A percentile compares a stretch with the other conserved stretches of the same genome.
These are phyloP conservation scores for Rostrohypoxylon terebratum DNA, from an alignment of 495 filamentous ascomycete species.

Conservation along the genomic window DNA sequence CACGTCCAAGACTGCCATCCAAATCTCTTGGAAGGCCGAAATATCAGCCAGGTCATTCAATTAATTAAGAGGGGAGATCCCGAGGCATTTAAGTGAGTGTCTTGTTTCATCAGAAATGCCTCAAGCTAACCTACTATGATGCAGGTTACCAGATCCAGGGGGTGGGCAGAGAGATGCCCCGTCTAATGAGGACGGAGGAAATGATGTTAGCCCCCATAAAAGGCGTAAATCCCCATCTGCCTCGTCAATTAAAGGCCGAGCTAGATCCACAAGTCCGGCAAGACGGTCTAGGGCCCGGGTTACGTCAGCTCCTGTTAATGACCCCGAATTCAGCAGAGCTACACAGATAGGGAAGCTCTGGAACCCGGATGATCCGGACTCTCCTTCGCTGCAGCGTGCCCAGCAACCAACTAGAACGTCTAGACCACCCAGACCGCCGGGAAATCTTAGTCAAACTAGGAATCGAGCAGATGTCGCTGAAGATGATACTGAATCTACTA, in stretches of 20 bases:
- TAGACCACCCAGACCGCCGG: slow-evolving; percentile 13
- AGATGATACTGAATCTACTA: slow-evolving; percentile 36
- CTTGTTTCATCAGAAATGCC: neutral
- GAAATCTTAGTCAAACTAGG: slow-evolving; percentile 17
- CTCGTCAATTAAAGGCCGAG: slow-evolving; percentile 18
- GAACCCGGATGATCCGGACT: slow-evolving; percentile 48
- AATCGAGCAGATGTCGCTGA: slow-evolving; percentile 32
- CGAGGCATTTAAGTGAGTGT: slow-evolving; percentile 32
- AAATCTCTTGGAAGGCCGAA: slow-evolving; percentile 30
- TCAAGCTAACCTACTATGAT: slow-evolving; percentile 25
- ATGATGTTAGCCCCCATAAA: slow-evolving; percentile 34
- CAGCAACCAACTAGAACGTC: slow-evolving; percentile 17
- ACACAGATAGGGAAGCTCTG: slow-evolving; percentile 52
- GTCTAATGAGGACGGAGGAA: slow-evolving; percentile 9
- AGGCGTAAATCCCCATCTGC: slow-evolving; percentile 41
- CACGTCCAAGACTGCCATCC: slow-evolving; percentile 37
- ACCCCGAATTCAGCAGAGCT: slow-evolving; percentile 50
- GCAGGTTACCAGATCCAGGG: slow-evolving; percentile 21
- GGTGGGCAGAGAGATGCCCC: slow-evolving; percentile 17
- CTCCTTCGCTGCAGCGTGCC: slow-evolving; percentile 35
- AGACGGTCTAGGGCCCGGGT: slow-evolving; percentile 45
- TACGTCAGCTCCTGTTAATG: slow-evolving; percentile 29
- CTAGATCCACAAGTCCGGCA: slow-evolving; percentile 36
- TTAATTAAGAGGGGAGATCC: slow-evolving; percentile 31
- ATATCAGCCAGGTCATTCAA: slow-evolving; percentile 37